Percentiles rank a stretch among this genome's conserved stretches.
phyloP scores from a whole-genome alignment of 306 rosid genomes.

The Vachellia pachyceras region DNA sequence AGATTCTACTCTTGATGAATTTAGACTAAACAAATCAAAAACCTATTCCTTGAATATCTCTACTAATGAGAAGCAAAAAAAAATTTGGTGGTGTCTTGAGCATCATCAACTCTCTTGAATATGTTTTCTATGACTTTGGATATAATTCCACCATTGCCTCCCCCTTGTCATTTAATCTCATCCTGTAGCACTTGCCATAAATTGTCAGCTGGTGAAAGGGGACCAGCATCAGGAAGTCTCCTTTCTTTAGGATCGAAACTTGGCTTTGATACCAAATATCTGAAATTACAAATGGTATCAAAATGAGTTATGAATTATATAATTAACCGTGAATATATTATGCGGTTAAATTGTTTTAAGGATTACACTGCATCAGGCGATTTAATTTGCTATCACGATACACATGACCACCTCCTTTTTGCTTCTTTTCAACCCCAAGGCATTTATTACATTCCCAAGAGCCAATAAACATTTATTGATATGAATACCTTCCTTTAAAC shows the following conservation, averaged over 20 bases:
- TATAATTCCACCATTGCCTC: constrained; percentile 67
- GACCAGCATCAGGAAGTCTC: too few relatives aligned
- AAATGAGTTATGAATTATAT: too few relatives aligned
- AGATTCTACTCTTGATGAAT: constrained; percentile 61
- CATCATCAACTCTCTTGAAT: constrained; percentile 60
- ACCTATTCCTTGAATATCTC: constrained; percentile 99
- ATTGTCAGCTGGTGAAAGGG: too few relatives aligned
- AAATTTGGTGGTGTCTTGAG: constrained; percentile 60
- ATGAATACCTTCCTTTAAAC: constrained; percentile 98
- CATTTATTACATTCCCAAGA: constrained; percentile 96
- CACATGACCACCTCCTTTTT: constrained; percentile 95
- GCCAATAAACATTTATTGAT: constrained; percentile 92
- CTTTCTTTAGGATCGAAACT: too few relatives aligned
- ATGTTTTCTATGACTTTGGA: constrained; percentile 80
- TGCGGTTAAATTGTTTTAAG: too few relatives aligned
- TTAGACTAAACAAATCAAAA: constrained; percentile 81
- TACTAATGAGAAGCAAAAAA: constrained; percentile 86
- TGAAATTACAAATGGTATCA: too few relatives aligned
- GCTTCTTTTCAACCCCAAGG: constrained; percentile 92
- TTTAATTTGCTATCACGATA: constrained; percentile 97
- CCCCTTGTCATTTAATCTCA: too few relatives aligned
- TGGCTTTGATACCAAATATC: too few relatives aligned
- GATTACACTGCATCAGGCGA: constrained; percentile 90
- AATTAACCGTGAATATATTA: too few relatives aligned
- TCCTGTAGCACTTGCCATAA: too few relatives aligned